Base-by-base conservation (phyloP, 1,284 basidiomycete species). In the Ustilago loliicola region DNA sequence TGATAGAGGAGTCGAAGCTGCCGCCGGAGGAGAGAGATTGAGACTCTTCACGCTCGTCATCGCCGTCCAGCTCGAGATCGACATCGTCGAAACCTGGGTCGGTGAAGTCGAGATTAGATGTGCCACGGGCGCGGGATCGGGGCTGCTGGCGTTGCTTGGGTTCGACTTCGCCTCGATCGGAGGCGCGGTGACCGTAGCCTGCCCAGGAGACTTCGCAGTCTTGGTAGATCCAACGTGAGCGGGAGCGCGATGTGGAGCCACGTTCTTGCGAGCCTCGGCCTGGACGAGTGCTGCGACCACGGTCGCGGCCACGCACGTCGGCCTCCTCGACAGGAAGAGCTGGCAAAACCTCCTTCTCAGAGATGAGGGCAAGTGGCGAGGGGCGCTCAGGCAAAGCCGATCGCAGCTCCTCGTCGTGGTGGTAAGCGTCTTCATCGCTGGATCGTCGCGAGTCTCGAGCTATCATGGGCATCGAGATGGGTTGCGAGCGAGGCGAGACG, bases 51-150 rank as follows among this genome's bases (percentile, higher is more conserved):
- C 64, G 61, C 47, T 74, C 67, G 40, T 78, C 71, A 45, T 78
- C 76, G 55, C 68, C 72, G 51, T 80, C 80, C 55, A 80, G 75
- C 21, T 82, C 80, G 50, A 82, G 76, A 19, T 82, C 80, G 45
- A 80, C 69, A 27, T 82, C 78, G 66, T 82, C 80, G 38, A 80
- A 82, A 50, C 79, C 79, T 5, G 72, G 75, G 29, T 73, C 76
- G 38, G 61, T 40, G 58, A 66, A 61, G 32, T 69, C 73, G 19
- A 42, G 52, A n/a, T n/a, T n/a, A n/a, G n/a, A n/a, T n/a, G 53
- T 48, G 47, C 34, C 62, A 17, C 66, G 57, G n/a, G 8, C 34
- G 51, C 53, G 63, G 1, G 58, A 30, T 40, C 60, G 72, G 11
- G 50, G 62, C 45, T 59, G 30, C 21, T 57, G 61, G 55, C 53